Conservation (phyloP, 352 stramenopile genomes). For the Phytophthora capsici region DNA sequence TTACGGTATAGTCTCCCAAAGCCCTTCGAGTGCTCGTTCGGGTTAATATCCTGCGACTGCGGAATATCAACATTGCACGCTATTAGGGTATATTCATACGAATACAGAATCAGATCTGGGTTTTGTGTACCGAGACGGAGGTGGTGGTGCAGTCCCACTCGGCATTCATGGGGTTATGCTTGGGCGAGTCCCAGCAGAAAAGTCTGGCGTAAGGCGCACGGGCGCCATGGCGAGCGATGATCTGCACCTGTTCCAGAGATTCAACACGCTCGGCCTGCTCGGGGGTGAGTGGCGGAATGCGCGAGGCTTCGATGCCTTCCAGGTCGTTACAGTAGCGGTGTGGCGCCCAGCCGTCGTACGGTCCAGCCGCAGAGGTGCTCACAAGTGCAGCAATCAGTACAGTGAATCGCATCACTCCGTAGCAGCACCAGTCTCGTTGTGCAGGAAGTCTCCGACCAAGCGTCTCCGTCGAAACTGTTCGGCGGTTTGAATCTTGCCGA, state of each 20-base stretch:
- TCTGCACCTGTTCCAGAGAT: constrained; percentile 85
- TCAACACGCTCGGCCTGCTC: constrained; percentile 65
- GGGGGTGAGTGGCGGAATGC: constrained; percentile 64
- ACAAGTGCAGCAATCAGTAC: constrained; percentile 30
- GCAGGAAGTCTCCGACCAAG: not conserved
- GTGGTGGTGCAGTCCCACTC: constrained; percentile 77
- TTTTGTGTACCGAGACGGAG: constrained; percentile 67
- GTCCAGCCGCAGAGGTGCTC: constrained; percentile 23
- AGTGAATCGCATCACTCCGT: constrained; percentile 36
- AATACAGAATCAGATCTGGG: not conserved
- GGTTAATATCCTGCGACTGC: constrained; percentile 80
- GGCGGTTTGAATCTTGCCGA: constrained; percentile 22
- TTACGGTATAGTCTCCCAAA: constrained; percentile 85
- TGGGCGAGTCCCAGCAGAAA: constrained; percentile 79
- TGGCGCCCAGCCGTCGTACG: constrained; percentile 80
- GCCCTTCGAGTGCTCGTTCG: constrained; percentile 44
- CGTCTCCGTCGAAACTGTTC: not conserved
- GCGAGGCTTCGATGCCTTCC: constrained; percentile 58
- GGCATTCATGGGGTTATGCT: constrained; percentile 77
- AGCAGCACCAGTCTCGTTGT: constrained; percentile 9
- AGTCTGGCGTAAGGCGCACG: constrained; percentile 74
- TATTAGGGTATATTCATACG: not conserved
- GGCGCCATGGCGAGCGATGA: constrained; percentile 81
- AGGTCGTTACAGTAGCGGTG: constrained; percentile 86
- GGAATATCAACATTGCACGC: not conserved